Evolutionary conservation across 2,329 filamentous ascomycete genomes (phyloP).

Genomic region (Metarhizium robertsii): DNA sequence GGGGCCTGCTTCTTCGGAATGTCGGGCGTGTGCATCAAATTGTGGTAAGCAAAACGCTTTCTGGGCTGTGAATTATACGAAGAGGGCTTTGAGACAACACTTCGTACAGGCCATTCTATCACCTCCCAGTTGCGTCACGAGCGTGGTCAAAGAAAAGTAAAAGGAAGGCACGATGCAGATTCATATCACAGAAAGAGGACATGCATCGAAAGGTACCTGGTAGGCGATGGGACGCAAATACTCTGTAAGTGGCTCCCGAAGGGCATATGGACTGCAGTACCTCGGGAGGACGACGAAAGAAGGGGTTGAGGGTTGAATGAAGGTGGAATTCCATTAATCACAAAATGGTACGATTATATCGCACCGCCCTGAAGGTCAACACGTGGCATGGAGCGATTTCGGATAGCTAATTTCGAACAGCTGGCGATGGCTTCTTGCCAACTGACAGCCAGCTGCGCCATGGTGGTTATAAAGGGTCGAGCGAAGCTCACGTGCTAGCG

Average conservation of each 20-base stretch:
- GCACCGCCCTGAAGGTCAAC: neutral
- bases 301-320: neutral
- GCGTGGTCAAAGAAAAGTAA: slow-evolving; percentile 5
- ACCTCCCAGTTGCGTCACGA: slow-evolving; percentile 5
- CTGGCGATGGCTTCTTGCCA: slow-evolving; percentile 2
- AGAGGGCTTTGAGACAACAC: neutral
- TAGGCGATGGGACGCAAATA: neutral
- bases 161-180: slow-evolving; percentile 3
- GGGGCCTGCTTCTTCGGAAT: slow-evolving; percentile 2
- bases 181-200: slow-evolving; percentile 4
- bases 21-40: neutral
- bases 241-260: neutral
- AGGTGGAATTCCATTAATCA: neutral
- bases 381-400: slow-evolving; percentile 5
- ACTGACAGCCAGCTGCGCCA: slow-evolving; percentile 1
- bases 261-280: neutral
- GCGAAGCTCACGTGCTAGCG: no score
- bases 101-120: slow-evolving; percentile 3
- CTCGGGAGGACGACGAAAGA: neutral
- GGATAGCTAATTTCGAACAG: neutral
- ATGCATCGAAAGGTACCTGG: neutral
- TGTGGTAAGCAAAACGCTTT: neutral
- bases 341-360: neutral
- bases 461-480: neutral
- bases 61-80: neutral